Percentiles rank a stretch among this genome's conserved stretches.
Evolutionary conservation across 2,329 filamentous ascomycete species (phyloP).

Genomic region (Knoxdaviesia capensis): DNA sequence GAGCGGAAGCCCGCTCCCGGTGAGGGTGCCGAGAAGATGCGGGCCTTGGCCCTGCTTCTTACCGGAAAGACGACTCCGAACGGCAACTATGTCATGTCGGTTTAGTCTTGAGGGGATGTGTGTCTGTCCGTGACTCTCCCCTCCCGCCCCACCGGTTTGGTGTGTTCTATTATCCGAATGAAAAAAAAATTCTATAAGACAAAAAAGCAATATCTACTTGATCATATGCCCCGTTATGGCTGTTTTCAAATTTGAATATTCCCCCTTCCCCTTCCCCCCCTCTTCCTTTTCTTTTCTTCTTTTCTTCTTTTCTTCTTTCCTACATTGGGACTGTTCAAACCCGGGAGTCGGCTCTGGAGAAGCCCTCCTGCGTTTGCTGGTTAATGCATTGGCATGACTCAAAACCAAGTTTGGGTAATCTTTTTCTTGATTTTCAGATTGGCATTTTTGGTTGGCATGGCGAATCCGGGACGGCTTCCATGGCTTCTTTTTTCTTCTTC

Average conservation of each 20-base stretch:
- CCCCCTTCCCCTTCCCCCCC: background rate
- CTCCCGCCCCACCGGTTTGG: background rate
- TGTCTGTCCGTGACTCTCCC: background rate
- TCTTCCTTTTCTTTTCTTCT: background rate
- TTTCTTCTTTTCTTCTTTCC: background rate
- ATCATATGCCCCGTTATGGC: background rate
- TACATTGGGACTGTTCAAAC: too few relatives aligned
- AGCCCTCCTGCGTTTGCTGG: too few relatives aligned
- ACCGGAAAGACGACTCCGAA: constrained; percentile 50
- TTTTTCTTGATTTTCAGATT: too few relatives aligned
- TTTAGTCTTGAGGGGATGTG: constrained; percentile 20
- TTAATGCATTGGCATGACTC: too few relatives aligned
- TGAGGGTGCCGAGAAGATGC: constrained; percentile 81
- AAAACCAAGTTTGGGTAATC: too few relatives aligned
- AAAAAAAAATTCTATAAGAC: too few relatives aligned
- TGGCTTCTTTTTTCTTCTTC: too few relatives aligned
- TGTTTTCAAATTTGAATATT: background rate
- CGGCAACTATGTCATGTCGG: constrained; percentile 59
- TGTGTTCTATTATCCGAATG: too few relatives aligned
- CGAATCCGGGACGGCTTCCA: too few relatives aligned
- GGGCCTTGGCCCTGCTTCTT: constrained; percentile 61
- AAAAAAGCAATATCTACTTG: too few relatives aligned
- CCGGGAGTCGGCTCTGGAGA: too few relatives aligned
- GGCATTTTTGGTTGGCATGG: too few relatives aligned
- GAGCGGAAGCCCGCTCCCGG: constrained; percentile 56